Percentiles rank a stretch among this genome's conserved stretches.
Conservation (phyloP, 768 basidiomycete genomes). For the Boletus speciosus region DNA sequence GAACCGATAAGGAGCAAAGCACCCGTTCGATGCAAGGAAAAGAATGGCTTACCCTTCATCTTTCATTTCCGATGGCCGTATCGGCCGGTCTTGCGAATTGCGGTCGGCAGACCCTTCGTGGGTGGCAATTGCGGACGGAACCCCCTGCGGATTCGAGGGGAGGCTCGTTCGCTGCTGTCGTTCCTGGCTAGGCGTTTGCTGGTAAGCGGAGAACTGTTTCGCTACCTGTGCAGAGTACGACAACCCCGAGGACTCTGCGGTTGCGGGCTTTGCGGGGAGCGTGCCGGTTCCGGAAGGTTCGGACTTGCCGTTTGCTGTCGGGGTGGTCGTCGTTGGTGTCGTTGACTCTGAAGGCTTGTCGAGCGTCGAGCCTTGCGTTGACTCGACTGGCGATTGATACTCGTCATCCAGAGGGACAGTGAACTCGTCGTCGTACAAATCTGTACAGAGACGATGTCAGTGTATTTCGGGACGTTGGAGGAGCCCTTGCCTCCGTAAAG, state of each 20-base stretch:
- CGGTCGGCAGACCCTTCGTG: slow-evolving; percentile 33
- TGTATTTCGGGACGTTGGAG: neutral
- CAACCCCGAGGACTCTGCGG: slow-evolving; percentile 30
- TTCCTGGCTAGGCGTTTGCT: slow-evolving; percentile 64
- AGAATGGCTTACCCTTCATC: slow-evolving; percentile 72
- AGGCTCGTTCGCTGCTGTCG: slow-evolving; percentile 42
- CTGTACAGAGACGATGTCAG: slow-evolving; percentile 28
- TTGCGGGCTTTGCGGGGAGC: slow-evolving; percentile 28
- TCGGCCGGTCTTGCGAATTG: slow-evolving; percentile 45
- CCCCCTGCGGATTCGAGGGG: slow-evolving; percentile 25
- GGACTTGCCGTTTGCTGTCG: slow-evolving; percentile 20
- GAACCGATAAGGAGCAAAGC: slow-evolving; percentile 10
- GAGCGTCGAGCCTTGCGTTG: slow-evolving; percentile 12
- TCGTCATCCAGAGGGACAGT: slow-evolving; percentile 32
- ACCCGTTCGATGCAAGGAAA: slow-evolving; percentile 17
- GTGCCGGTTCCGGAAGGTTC: slow-evolving; percentile 19
- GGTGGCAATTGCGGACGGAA: slow-evolving; percentile 33
- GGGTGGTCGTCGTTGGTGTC: slow-evolving; percentile 14
- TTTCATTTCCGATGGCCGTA: slow-evolving; percentile 72
- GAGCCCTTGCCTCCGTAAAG: slow-evolving; percentile 44
- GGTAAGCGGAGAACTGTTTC: slow-evolving; percentile 61
- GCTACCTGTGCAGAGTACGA: slow-evolving; percentile 66
- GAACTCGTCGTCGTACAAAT: slow-evolving; percentile 52
- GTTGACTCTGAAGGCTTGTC: slow-evolving; percentile 16
- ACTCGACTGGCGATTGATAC: slow-evolving; percentile 26